Evolutionary conservation across 768 basidiomycete genomes (phyloP).

Genomic region (Suillus paluster): DNA sequence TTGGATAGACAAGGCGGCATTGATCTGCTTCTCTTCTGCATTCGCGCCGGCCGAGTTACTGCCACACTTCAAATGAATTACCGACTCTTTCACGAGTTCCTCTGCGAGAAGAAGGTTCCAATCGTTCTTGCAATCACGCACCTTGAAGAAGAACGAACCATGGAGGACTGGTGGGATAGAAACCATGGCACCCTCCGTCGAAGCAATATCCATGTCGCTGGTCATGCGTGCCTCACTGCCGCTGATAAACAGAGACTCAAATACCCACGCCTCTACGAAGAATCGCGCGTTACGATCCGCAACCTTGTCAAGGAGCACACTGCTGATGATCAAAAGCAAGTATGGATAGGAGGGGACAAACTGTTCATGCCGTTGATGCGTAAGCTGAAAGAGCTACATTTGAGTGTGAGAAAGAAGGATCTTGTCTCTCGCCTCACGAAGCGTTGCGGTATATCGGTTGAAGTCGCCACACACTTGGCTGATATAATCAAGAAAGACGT

Average conservation of each 20-base stretch:
- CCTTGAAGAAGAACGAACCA: constrained; percentile 29
- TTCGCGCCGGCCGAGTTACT: constrained; percentile 14
- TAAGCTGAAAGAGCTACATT: constrained; percentile 17
- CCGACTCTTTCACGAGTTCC: constrained; percentile 16
- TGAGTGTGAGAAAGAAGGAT: constrained; percentile 18
- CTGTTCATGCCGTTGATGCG: constrained; percentile 22
- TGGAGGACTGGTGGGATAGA: constrained; percentile 40
- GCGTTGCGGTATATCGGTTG: constrained; percentile 31
- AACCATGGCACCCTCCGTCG: constrained; percentile 21
- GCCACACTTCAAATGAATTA: constrained; percentile 14
- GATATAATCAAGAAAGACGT: constrained; percentile 23
- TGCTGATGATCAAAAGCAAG: no score
- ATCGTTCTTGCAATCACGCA: constrained; percentile 35
- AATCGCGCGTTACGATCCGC: constrained; percentile 35
- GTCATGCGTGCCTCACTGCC: constrained; percentile 46
- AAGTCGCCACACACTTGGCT: constrained; percentile 27
- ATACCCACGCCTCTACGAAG: constrained; percentile 33
- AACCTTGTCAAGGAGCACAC: constrained; percentile 17
- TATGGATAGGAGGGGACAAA: constrained; percentile 12
- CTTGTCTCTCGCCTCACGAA: constrained; percentile 20
- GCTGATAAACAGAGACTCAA: constrained; percentile 29
- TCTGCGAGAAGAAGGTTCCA: constrained; percentile 19
- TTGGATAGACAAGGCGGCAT: constrained; percentile 12
- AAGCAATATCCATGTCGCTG: constrained; percentile 26
- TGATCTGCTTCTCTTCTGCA: constrained; percentile 22